Base-by-base conservation (phyloP, 2,329 filamentous ascomycete species). In the Truncatella angustata region DNA sequence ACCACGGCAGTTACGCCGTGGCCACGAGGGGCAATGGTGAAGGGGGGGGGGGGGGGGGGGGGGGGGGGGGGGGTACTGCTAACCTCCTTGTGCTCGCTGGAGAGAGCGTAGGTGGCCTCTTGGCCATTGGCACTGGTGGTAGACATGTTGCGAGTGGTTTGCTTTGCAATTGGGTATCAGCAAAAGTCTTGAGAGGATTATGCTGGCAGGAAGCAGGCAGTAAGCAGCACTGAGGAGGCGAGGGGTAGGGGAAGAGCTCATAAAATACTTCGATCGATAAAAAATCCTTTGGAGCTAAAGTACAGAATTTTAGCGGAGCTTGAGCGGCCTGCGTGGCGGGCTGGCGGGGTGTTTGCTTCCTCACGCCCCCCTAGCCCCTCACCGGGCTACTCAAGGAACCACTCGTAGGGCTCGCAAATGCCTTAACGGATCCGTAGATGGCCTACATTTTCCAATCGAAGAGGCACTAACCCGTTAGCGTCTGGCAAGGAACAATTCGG, bases 41-140 rank as follows among this genome's bases (percentile, higher is more conserved):
- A n/a, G n/a, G n/a, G n/a, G n/a, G n/a, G n/a, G n/a, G n/a, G 16
- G 34, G 11, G 14, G 43, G 34, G 46, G 42, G 44, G 43, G 49
- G 20, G 43, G 30, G 36, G 39, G 30, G 21, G 39, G 20, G 28
- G 24, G 21, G 35, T 28, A n/a, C n/a, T n/a, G n/a, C 67, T 62
- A 23, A 67, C 67, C 46, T 69, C 62, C 63, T 63, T 66, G 60
- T 70, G 67, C 57, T 63, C 65, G 55, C 65, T 53, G n/a, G 66
- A 68, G 51, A 70, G 67, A 57, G 67, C 61, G 54, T 70, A 70
- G 40, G 65, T 60, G 54, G 58, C 40, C 40, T n/a, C 5, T 14
- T 23, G 18, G 21, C 40, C 40, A 21, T 4, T 44, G 21, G 24
- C 49, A 50, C 54, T 57, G 60, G 56, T 64, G 53, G 61, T 40